Conservation (phyloP, 2,329 filamentous ascomycete genomes). For the Stachybotrys echinatus region DNA sequence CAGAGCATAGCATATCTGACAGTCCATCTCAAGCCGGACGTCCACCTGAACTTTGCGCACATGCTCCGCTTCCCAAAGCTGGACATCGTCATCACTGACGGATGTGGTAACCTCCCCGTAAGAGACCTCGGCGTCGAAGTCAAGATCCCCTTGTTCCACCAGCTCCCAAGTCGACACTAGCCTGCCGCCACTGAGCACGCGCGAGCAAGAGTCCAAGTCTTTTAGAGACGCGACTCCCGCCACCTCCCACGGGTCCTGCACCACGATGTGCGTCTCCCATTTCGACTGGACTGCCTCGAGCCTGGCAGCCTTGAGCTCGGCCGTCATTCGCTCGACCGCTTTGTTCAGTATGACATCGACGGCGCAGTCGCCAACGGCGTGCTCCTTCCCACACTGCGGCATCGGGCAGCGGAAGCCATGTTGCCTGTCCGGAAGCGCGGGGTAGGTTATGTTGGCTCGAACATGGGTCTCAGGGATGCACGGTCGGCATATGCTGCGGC, state of each 20-base stretch:
- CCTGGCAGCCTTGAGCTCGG: constrained; percentile 41
- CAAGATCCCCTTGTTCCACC: constrained; percentile 55
- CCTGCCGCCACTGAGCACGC: constrained; percentile 47
- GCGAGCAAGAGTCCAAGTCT: constrained; percentile 22
- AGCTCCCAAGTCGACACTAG: constrained; percentile 63
- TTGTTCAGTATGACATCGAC: constrained; percentile 73
- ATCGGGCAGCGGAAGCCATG: constrained; percentile 74
- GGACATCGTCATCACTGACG: constrained; percentile 18
- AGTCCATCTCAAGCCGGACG: constrained; percentile 70
- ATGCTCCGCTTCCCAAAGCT: constrained; percentile 9
- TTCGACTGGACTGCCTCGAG: constrained; percentile 14
- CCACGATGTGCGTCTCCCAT: constrained; percentile 32
- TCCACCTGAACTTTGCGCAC: constrained; percentile 55
- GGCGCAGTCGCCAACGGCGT: constrained; percentile 71
- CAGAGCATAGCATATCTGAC: constrained; percentile 79
- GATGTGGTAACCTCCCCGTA: constrained; percentile 32
- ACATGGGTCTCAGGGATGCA: constrained; percentile 66
- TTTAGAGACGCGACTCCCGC: constrained; percentile 35
- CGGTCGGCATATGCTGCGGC: constrained; percentile 66
- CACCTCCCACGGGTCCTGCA: constrained; percentile 30
- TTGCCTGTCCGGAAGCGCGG: constrained; percentile 59
- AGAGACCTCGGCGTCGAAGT: constrained; percentile 48
- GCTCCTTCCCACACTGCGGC: constrained; percentile 59
- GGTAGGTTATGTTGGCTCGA: constrained; percentile 72
- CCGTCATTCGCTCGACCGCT: constrained; percentile 55